Percentiles rank a stretch among this genome's conserved stretches.
These are phyloP conservation scores for Plasmopara viticola DNA, from an alignment of 352 stramenopile species.

Conservation along the genomic window DNA sequence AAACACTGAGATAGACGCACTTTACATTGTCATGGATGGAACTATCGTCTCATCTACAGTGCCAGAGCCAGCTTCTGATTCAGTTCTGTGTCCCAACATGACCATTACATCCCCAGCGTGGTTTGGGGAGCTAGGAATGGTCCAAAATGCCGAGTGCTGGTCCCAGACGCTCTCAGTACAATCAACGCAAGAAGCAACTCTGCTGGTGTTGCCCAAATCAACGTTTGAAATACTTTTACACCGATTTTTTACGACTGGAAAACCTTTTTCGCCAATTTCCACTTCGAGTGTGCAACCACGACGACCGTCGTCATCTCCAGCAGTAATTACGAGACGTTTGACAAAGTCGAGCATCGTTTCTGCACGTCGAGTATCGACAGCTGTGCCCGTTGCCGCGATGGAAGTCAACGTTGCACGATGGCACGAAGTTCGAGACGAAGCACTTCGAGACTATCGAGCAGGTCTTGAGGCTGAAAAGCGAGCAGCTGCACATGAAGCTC, in stretches of 20 bases:
- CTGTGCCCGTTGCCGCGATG: slow-evolving; percentile 10
- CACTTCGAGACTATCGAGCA: no score
- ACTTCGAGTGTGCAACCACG: slow-evolving; percentile 14
- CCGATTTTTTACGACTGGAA: slow-evolving; percentile 30
- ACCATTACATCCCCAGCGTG: slow-evolving; percentile 2
- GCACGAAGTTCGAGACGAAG: no score
- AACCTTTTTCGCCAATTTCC: slow-evolving; percentile 12
- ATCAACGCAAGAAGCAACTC: slow-evolving; percentile 5
- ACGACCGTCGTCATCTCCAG: slow-evolving; percentile 34
- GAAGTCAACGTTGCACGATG: slow-evolving; percentile 24
- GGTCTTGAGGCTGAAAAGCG: no score
- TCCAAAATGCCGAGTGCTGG: slow-evolving; percentile 39
- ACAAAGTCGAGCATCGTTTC: slow-evolving; percentile 9
- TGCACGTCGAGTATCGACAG: slow-evolving; percentile 19
- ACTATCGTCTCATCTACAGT: no score
- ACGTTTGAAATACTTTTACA: no score
- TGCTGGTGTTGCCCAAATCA: no score
- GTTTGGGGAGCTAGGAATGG: slow-evolving; percentile 45
- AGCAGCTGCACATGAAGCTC: no score
- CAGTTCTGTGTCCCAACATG: no score
- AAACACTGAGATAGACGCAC: slow-evolving; percentile 27
- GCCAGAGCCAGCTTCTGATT: no score
- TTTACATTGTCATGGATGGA: no score
- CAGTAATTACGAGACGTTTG: slow-evolving; percentile 10
- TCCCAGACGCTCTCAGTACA: slow-evolving; percentile 22